A percentile compares a stretch with the other conserved stretches of the same genome.
phyloP scores from a whole-genome alignment of 2,329 filamentous ascomycete species.

The Colletotrichum caudatum region DNA sequence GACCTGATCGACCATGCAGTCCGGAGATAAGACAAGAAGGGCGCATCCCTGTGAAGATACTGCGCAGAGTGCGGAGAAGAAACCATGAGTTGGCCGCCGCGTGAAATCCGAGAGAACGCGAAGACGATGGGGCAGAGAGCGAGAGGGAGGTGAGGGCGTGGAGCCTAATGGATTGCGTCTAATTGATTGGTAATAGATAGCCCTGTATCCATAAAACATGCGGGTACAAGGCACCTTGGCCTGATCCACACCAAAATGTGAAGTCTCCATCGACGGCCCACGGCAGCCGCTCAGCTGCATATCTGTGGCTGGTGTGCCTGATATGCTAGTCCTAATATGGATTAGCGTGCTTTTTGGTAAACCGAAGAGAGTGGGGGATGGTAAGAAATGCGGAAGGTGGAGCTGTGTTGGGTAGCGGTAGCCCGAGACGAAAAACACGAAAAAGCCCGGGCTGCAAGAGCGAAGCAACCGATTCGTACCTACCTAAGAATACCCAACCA shows the following conservation, averaged over 20 bases:
- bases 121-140: background rate
- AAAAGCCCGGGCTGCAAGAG: conserved; percentile 9
- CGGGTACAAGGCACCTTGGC: background rate
- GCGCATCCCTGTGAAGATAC: background rate
- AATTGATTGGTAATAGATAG: conserved; percentile 39
- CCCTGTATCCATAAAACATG: conserved; percentile 19
- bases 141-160: conserved; percentile 5
- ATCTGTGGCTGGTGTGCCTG: conserved; percentile 36
- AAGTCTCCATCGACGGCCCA: conserved; percentile 33
- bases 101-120: conserved; percentile 7
- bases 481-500: too few relatives aligned
- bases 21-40: background rate
- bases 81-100: background rate
- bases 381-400: conserved; percentile 30
- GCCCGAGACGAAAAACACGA: conserved; percentile 30
- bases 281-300: conserved; percentile 29
- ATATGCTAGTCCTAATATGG: background rate
- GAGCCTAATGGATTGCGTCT: conserved; percentile 29
- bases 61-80: background rate
- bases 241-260: conserved; percentile 1
- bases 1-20: background rate
- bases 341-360: background rate
- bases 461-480: background rate
- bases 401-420: conserved; percentile 32
- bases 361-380: conserved; percentile 13